phyloP scores from a whole-genome alignment of 2,329 filamentous ascomycete species.

The Arthrobotrys pseudoclavata region DNA sequence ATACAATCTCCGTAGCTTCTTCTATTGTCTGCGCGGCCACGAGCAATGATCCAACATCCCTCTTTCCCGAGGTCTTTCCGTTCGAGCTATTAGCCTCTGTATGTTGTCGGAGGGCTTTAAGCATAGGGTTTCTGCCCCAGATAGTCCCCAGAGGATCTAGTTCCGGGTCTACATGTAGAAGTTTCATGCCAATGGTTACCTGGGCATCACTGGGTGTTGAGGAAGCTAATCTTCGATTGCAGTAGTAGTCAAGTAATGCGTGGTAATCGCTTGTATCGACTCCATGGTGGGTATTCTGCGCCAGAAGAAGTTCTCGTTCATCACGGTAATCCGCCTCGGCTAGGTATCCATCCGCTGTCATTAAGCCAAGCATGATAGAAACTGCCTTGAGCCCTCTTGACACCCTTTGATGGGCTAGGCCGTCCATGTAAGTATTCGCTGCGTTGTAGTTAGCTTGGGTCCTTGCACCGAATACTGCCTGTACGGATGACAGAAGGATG shows the following conservation, averaged over 20 bases:
- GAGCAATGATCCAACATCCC: constrained; percentile 14
- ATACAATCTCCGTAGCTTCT: constrained; percentile 20
- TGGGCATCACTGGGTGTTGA: constrained; percentile 16
- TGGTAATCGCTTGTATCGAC: constrained; percentile 30
- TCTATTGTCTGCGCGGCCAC: constrained; percentile 21
- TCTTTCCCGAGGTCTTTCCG: background rate
- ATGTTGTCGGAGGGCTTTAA: constrained; percentile 5
- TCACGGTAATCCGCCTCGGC: constrained; percentile 26
- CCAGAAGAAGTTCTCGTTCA: constrained; percentile 23
- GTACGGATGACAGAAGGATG: constrained; percentile 67
- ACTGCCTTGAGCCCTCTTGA: constrained; percentile 64
- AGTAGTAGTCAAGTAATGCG: constrained; percentile 32
- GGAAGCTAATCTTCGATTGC: constrained; percentile 14
- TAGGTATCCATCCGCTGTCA: constrained; percentile 61
- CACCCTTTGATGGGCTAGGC: constrained; percentile 66
- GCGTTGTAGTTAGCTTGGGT: constrained; percentile 69
- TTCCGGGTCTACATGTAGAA: constrained; percentile 31
- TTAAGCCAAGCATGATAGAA: constrained; percentile 65
- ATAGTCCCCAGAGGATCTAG: constrained; percentile 27
- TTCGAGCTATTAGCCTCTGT: background rate
- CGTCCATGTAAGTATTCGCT: constrained; percentile 68
- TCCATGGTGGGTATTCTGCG: constrained; percentile 41
- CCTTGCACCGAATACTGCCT: constrained; percentile 65
- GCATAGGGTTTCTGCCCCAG: constrained; percentile 41
- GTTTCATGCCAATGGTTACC: constrained; percentile 26